phyloP scores from a whole-genome alignment of 2,329 filamentous ascomycete species.

The Botryosphaeria dothidea region DNA sequence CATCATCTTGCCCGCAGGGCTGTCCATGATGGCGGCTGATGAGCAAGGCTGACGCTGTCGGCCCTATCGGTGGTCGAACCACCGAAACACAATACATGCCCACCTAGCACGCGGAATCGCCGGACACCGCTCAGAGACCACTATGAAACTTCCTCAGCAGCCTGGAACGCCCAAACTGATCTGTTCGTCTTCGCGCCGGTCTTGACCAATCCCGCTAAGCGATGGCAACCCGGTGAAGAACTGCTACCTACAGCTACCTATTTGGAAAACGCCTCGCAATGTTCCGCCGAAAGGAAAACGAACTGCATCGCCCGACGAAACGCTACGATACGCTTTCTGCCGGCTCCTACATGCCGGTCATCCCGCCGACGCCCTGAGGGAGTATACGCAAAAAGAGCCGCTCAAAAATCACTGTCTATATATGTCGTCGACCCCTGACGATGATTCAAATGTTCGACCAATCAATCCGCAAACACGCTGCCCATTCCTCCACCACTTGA shows the following conservation, averaged over 20 bases:
- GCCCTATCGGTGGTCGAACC: conserved; percentile 4
- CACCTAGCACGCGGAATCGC: conserved; percentile 2
- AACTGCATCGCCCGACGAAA: background rate
- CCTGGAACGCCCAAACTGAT: conserved; percentile 10
- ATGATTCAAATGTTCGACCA: background rate
- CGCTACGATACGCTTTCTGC: conserved; percentile 12
- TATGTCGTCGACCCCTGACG: conserved; percentile 9
- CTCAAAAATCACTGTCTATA: conserved; percentile 16
- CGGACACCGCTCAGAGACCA: conserved; percentile 1
- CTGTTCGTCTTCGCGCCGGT: conserved; percentile 13
- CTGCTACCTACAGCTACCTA: conserved; percentile 19
- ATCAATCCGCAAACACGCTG: background rate
- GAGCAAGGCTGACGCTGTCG: conserved; percentile 1
- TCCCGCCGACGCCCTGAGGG: conserved; percentile 11
- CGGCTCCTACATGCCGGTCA: background rate
- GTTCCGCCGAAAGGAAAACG: conserved; percentile 8
- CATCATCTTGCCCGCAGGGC: background rate
- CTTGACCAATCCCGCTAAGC: conserved; percentile 5
- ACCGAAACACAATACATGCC: background rate
- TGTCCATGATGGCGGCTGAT: background rate
- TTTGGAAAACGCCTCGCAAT: conserved; percentile 14
- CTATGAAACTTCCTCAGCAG: background rate
- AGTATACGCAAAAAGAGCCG: conserved; percentile 12
- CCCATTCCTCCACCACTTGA: background rate
- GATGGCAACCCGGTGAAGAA: conserved; percentile 13